Base-by-base conservation (phyloP, 306 rosid genomes). In the Cucumis sativus region DNA sequence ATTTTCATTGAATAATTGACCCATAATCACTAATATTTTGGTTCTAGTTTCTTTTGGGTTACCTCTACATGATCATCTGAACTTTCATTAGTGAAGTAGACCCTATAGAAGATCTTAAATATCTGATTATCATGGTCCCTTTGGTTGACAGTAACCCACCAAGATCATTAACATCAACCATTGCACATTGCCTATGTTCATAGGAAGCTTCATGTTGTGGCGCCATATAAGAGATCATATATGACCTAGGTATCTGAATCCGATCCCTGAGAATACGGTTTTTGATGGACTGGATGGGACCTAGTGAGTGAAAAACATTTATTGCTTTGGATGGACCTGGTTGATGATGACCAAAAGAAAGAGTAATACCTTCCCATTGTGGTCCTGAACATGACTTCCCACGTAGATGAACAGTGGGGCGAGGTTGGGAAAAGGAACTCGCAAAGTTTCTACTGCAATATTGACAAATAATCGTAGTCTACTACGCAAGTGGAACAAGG, bases 141-240 rank as follows among this genome's bases (percentile, higher is more conserved):
- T 72, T 51, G 9, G 9, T 51, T 49, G 75, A 69, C 5, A 12
- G 35, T 25, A 70, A 25, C 58, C 40, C 60, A 47, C 41, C 43
- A 28, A 18, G 76, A 51, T 73, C 77, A 73, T 73, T 73, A 73
- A 52, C 77, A 73, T 52, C 75, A 13, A 4, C 62, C 62, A 73
- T 73, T 25, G 62, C 61, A 73, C 43, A 51, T 49, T 73, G 62
- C 20, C 20, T 11, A 0, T 51, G 47, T 28, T 73, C 62, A 73
- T 72, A 72, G 45, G 76, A 72, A 72, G 76, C 76, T 72, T 72
- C 76, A 51, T 49, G 57, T 30, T 72, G 61, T 72, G 43, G 60
- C 43, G 9, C 76, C 60, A 16, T 49, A 72, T 72, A 12, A 28
- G 25, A 55, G 6, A 72, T 72, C 25, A 25, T 51, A 51, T 51